Evolutionary conservation across 306 rosid genomes (phyloP), one percentile per base, ranked within the genome.

Genomic region (Casuarina cunninghamiana): DNA sequence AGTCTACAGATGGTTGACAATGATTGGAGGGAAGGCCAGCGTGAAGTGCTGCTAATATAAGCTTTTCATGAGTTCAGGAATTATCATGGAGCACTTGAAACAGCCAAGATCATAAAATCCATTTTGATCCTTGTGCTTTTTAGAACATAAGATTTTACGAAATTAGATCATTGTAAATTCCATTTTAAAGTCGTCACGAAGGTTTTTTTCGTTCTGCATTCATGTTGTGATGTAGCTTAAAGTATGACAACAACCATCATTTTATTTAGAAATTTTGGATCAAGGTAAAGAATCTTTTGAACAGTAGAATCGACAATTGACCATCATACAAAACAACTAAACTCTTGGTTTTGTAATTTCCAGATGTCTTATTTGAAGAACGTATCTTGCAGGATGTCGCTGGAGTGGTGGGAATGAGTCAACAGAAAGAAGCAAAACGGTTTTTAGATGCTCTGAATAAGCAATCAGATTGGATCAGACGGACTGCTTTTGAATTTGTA

Each of bases 361-460:
- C 38, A 75, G 75, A 41, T 45, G 61, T 67, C 46, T 66, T 71
- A 76, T 80, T 41, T 49, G 58, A 13, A 70, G 9, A 60, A 69
- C 58, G 16, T 74, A 73, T 65, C 76, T 57, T 81, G 89, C 97
- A 95, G 97, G 97, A 95, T 77, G 98, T 88, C 54, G 97, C 92
- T 71, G 98, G 92, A 87, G 91, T 95, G 80, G 91, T 91, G 65
- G 98, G 98, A 37, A 95, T 95, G 97, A 95, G 98, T 84, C 97
- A 87, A 84, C 98, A 91, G 80, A 95, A 95, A 85, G 98, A 92
- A 80, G 97, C 97, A 53, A 95, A 95, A 76, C 87, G 97, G 81
- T 95, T 93, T 84, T 80, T 93, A 68, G 87, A 92, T 79, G 97
- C 97, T 65, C 98, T 95, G 73, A 92, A 92, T 81, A 91, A 91